Evolutionary conservation across 306 rosid genomes (phyloP).

Genomic region (Ormosia semicastrata): DNA sequence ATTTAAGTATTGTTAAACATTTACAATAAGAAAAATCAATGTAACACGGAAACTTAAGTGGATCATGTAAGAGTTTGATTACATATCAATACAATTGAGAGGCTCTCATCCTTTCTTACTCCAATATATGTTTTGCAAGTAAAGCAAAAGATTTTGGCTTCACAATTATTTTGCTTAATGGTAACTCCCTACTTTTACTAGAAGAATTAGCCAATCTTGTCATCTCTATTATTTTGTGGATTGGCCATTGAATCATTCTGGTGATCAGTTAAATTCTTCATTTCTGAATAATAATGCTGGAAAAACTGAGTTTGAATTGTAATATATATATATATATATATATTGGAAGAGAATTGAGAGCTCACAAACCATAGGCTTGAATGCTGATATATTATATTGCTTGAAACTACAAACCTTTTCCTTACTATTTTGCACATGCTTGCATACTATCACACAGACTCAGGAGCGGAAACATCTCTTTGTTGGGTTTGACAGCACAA

Average conservation of each 20-base stretch:
- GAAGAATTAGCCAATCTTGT: slow-evolving; percentile 1
- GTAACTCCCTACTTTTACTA: not conserved
- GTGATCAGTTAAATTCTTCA: not conserved
- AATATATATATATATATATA: no score
- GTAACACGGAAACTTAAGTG: not conserved
- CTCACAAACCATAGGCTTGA: not conserved
- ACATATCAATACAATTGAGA: not conserved
- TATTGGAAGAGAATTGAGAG: not conserved
- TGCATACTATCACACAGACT: slow-evolving; percentile 48
- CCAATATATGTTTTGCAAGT: not conserved
- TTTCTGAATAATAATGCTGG: slow-evolving; percentile 2
- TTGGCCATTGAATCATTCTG: not conserved
- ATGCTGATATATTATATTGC: slow-evolving; percentile 12
- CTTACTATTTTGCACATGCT: slow-evolving; percentile 27
- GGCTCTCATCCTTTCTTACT: not conserved
- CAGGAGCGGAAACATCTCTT: slow-evolving; percentile 68
- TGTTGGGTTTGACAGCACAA: slow-evolving; percentile 85
- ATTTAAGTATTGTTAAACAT: not conserved
- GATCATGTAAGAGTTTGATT: not conserved
- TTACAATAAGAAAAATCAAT: not conserved
- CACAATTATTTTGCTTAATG: not conserved
- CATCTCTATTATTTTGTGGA: slow-evolving; percentile 6
- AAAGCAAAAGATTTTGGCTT: not conserved
- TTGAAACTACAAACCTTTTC: slow-evolving; percentile 23
- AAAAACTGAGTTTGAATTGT: not conserved